Evolutionary conservation across 176 grass and related monocot species (phyloP), one percentile per base, ranked within the genome.

Genomic region (Carex scoparia): DNA sequence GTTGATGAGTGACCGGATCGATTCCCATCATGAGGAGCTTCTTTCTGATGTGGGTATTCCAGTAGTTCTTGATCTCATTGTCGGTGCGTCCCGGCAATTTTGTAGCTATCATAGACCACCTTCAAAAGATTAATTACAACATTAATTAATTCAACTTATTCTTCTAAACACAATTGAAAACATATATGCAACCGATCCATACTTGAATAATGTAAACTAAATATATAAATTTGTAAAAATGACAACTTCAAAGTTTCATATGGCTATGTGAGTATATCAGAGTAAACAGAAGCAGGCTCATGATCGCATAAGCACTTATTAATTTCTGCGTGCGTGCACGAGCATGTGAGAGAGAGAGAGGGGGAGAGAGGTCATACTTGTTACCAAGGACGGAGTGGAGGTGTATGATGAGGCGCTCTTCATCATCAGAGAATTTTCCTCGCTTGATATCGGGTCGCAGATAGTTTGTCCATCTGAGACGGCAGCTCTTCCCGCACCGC

Each of bases 401-500:
- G 66, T 19, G 30, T 82, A 97, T 84, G 91, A 97, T 97, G 76
- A 81, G 81, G 84, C 66, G 73, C 73, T 94, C 94, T 86, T 97
- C 94, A 1, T 97, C 89, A 32, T 79, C 88, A 56, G 86, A 18
- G 86, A 97, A 90, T 77, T 94, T 91, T 64, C 94, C 94, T 80
- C 86, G 89, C 88, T 91, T 94, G 87, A 97, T 92, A 84, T 94
- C 85, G 7, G 94, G 94, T 42, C 92, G 92, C 76, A 97, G 90
- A 90, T 97, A 94, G 90, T 97, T 97, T 23, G 90, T 91, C 94
- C 92, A 97, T 3, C 94, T 88, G 76, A 97, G 94, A 69, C 94
- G 92, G 85, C 94, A 97, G 84, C 94, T 97, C 88, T 97, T 97
- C 10, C 94, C 88, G 75, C 94, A 97, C 9, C 94, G 87, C 74